Base-by-base conservation (phyloP, 805 yeast species). In the Zygosaccharomyces pseudorouxii region DNA sequence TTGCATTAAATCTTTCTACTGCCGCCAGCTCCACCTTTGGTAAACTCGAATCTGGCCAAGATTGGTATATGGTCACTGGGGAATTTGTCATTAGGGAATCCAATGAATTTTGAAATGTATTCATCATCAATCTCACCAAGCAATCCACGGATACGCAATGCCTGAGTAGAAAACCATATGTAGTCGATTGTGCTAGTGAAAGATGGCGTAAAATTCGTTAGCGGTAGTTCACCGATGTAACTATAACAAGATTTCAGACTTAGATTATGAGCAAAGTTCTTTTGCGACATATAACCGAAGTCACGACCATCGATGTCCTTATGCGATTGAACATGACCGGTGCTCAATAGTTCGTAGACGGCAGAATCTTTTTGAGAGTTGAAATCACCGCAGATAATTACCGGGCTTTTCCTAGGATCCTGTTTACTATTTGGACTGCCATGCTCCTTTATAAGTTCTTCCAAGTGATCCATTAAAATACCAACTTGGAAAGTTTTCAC, bases 401-500 rank as follows among this genome's bases (percentile, higher is more conserved):
- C 68, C n/a, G 97, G 90, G 25, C 82, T 68, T 59, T 78, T 81
- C 67, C 78, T 80, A 39, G 77, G 58, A 16, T 77, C 81, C 28
- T 77, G 81, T 25, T 72, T 68, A 37, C 73, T 65, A 49, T 71
- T 73, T 18, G 76, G 61, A 56, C 74, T 74, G 52, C 68, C 53
- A 42, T 72, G 67, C 59, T 74, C 70, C 60, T 79, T 80, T 38
- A 82, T 70, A 42, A 87, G 67, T 5, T 71, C 71, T 63, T 88
- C 93, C 62, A 95, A 69, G 68, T 93, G 96, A 59, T 92, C 97
- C 59, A 93, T 71, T 54, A 93, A 72, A 25, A 93, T 84, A 38
- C 96, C 97, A 48, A 87, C 93, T 72, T 93, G 99, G 71, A 93
- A 84, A 2, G 97, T 81, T 68, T 93, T 93, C 48, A 93, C 99